Evolutionary conservation across 495 filamentous ascomycete genomes (phyloP).

Genomic region (Neurospora tetraspora): DNA sequence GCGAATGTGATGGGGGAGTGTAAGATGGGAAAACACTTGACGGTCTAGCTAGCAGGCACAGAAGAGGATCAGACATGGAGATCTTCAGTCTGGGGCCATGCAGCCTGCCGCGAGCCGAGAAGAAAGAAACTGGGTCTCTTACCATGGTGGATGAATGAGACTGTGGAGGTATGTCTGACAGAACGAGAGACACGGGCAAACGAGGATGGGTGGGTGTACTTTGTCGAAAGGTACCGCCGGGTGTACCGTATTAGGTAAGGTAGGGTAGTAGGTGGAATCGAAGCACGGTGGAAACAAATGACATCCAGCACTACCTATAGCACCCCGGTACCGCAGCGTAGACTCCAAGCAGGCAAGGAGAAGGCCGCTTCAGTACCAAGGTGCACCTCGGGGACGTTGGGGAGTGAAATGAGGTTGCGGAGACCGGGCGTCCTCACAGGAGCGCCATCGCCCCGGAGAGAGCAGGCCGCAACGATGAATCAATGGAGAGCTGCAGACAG

Average conservation of each 20-base stretch:
- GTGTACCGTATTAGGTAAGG: slow-evolving; percentile 13
- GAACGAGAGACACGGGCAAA: slow-evolving; percentile 20
- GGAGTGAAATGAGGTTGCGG: slow-evolving; percentile 18
- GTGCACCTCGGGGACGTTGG: slow-evolving; percentile 21
- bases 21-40: slow-evolving; percentile 1
- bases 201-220: slow-evolving; percentile 14
- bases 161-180: not conserved
- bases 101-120: slow-evolving; percentile 20
- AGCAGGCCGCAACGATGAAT: slow-evolving; percentile 6
- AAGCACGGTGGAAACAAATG: slow-evolving; percentile 4
- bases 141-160: slow-evolving; percentile 28
- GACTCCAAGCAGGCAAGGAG: slow-evolving; percentile 7
- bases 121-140: slow-evolving; percentile 21
- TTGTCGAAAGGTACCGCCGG: slow-evolving; percentile 13
- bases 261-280: slow-evolving; percentile 6
- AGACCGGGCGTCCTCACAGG: slow-evolving; percentile 26
- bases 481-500: slow-evolving; percentile 16
- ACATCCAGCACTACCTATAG: slow-evolving; percentile 4
- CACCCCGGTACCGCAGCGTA: slow-evolving; percentile 3
- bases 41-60: slow-evolving; percentile 6
- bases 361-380: slow-evolving; percentile 8
- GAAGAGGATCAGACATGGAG: slow-evolving; percentile 10
- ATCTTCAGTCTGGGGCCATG: slow-evolving; percentile 16
- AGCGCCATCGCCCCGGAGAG: slow-evolving; percentile 19
- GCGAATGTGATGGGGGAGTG: slow-evolving; percentile 6